These are phyloP conservation scores for Vigna radiata DNA, from an alignment of 306 rosid genomes.

Conservation along the genomic window DNA sequence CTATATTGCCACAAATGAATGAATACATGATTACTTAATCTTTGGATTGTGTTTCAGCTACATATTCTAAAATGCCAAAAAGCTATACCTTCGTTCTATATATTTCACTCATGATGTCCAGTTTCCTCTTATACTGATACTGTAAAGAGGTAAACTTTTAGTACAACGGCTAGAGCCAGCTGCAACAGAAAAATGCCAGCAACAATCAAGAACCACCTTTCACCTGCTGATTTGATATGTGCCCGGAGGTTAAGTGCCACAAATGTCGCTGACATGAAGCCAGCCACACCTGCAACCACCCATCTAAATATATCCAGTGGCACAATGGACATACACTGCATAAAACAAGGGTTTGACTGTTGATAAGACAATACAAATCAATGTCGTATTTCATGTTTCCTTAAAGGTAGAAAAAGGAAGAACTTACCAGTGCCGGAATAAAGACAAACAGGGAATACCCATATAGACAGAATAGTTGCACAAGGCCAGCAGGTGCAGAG, in stretches of 20 bases:
- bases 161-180: constrained; percentile 78
- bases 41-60: constrained; percentile 49
- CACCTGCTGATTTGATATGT: constrained; percentile 89
- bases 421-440: constrained; percentile 91
- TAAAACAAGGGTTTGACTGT: constrained; percentile 24
- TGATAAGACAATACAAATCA: constrained; percentile 10
- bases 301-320: constrained; percentile 85
- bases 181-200: constrained; percentile 92
- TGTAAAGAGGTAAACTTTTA: constrained; percentile 85
- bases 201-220: constrained; percentile 91
- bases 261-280: constrained; percentile 92
- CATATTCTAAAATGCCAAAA: constrained; percentile 46
- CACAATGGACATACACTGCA: constrained; percentile 90
- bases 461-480: constrained; percentile 89
- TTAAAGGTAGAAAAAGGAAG: constrained; percentile 34
- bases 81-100: constrained; percentile 43
- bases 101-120: constrained; percentile 45
- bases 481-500: constrained; percentile 92
- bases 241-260: constrained; percentile 91
- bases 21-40: constrained; percentile 50
- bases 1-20: constrained; percentile 54
- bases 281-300: constrained; percentile 88
- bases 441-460: constrained; percentile 93
- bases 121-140: constrained; percentile 65
- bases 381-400: constrained; percentile 1